phyloP scores from a whole-genome alignment of 1,139 yeast species.

The Hyphopichia fennica region DNA sequence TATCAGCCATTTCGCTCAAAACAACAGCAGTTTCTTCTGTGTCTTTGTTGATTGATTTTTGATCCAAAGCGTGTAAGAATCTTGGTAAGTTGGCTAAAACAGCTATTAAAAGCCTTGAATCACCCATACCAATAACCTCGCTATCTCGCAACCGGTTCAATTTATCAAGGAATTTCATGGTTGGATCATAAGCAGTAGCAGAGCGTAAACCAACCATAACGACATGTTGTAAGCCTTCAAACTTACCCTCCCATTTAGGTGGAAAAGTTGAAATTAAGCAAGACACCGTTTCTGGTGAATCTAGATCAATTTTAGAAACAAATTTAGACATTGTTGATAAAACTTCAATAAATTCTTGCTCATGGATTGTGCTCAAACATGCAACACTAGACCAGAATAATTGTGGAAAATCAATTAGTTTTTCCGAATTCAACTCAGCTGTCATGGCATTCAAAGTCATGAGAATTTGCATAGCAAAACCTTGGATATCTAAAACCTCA shows the following conservation, averaged over 20 bases:
- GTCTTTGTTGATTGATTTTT: constrained; percentile 50
- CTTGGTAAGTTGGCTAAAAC: constrained; percentile 81
- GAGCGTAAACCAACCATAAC: constrained; percentile 84
- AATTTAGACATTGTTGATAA: constrained; percentile 79
- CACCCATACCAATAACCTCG: constrained; percentile 74
- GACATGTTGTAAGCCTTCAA: constrained; percentile 81
- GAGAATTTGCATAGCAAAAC: constrained; percentile 94
- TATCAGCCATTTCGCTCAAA: constrained; percentile 61
- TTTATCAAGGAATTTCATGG: constrained; percentile 72
- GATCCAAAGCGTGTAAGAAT: constrained; percentile 75
- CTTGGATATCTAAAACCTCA: constrained; percentile 85
- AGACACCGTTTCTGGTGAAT: constrained; percentile 81
- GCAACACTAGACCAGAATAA: constrained; percentile 96
- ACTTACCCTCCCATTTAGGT: constrained; percentile 92
- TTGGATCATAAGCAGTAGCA: constrained; percentile 73
- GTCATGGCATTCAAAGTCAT: constrained; percentile 94
- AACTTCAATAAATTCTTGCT: constrained; percentile 88
- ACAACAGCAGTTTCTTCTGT: constrained; percentile 58
- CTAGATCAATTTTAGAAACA: constrained; percentile 82
- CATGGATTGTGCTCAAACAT: constrained; percentile 84
- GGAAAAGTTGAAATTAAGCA: constrained; percentile 87
- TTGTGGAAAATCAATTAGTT: constrained; percentile 86
- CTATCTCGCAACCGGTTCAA: constrained; percentile 68
- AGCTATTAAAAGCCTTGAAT: constrained; percentile 67
- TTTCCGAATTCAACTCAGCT: constrained; percentile 77